A percentile compares a stretch with the other conserved stretches of the same genome.
Evolutionary conservation across 805 yeast genomes (phyloP).

Genomic region (Candida vaughaniae): DNA sequence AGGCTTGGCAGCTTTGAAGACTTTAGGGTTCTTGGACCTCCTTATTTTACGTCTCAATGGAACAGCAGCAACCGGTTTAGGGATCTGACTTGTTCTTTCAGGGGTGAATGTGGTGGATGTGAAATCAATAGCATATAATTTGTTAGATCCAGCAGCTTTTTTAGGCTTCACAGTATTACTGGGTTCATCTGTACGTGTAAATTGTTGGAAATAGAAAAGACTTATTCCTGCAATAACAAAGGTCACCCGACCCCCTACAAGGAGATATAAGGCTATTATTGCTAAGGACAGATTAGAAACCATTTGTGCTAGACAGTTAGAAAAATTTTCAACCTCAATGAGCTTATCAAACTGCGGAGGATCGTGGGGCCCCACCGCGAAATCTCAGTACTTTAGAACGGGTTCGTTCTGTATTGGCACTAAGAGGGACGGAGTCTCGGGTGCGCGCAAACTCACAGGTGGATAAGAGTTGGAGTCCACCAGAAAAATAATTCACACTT

Average conservation of each 20-base stretch:
- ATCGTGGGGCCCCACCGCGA: conserved; percentile 20
- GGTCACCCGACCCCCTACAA: conserved; percentile 45
- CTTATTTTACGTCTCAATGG: conserved; percentile 15
- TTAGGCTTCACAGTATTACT: too few species aligned
- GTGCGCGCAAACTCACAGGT: too few species aligned
- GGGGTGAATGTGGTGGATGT: conserved; percentile 34
- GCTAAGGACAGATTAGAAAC: conserved; percentile 9
- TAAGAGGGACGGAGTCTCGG: too few species aligned
- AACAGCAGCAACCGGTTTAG: conserved; percentile 10
- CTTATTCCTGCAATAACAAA: conserved; percentile 20
- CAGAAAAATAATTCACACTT: too few species aligned
- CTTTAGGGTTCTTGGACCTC: conserved; percentile 31
- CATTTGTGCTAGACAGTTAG: too few species aligned
- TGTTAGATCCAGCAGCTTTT: conserved; percentile 31
- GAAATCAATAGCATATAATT: conserved; percentile 41
- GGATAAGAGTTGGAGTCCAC: too few species aligned
- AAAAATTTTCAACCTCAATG: conserved; percentile 11
- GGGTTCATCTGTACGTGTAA: too few species aligned
- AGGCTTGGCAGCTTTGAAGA: conserved; percentile 39
- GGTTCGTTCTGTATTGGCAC: too few species aligned
- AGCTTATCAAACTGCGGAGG: neutral
- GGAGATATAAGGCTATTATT: conserved; percentile 23
- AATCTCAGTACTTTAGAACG: too few species aligned
- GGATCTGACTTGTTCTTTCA: conserved; percentile 18
- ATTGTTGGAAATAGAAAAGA: neutral